These are phyloP conservation scores for Myrica gale DNA, from an alignment of 306 rosid genomes.

Conservation along the genomic window DNA sequence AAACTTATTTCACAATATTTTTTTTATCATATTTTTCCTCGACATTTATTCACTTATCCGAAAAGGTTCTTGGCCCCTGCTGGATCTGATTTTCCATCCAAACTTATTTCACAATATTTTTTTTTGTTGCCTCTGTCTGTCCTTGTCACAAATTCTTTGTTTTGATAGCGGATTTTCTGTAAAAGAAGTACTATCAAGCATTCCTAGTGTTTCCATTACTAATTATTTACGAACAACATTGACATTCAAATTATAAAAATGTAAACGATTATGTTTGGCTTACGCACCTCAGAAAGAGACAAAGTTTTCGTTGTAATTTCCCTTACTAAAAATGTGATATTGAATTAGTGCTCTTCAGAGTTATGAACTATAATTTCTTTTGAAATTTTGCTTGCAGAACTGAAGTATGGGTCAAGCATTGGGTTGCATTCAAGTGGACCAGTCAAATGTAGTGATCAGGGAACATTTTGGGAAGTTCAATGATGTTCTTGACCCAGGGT, in stretches of 20 bases:
- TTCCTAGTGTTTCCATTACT: no score
- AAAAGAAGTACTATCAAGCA: no score
- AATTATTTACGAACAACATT: no score
- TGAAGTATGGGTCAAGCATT: constrained; percentile 62
- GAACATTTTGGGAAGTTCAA: constrained; percentile 57
- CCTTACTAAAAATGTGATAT: constrained; percentile 7
- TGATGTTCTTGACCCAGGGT: constrained; percentile 61
- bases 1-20: no score
- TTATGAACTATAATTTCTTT: constrained; percentile 16
- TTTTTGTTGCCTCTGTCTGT: no score
- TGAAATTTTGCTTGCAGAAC: constrained; percentile 17
- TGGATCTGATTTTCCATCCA: no score
- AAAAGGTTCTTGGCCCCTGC: no score
- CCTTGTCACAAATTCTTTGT: no score
- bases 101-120: no score
- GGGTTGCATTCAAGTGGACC: constrained; percentile 59
- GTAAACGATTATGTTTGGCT: not conserved
- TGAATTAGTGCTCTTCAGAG: constrained; percentile 4
- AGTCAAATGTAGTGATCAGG: constrained; percentile 63
- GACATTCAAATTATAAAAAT: not conserved
- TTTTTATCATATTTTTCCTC: no score
- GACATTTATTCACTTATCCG: no score
- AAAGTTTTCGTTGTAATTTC: not conserved
- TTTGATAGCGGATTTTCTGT: no score
- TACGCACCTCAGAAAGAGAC: not conserved